phyloP scores from a whole-genome alignment of 352 stramenopile species.

The Globisporangium perplexum region DNA sequence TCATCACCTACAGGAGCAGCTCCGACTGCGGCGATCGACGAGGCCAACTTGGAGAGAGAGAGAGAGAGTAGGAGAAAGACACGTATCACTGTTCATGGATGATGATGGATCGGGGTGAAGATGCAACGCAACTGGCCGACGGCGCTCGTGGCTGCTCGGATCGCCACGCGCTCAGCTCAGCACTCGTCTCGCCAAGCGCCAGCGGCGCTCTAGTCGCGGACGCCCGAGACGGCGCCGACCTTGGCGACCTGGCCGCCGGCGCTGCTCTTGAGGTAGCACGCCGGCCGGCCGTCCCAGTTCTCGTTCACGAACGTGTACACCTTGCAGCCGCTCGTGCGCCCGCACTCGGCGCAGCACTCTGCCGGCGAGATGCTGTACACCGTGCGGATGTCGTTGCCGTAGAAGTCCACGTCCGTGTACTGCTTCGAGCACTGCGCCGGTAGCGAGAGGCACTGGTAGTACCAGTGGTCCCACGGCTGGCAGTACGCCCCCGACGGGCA shows the following conservation, averaged over 20 bases:
- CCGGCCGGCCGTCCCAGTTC: constrained; percentile 1
- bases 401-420: constrained; percentile 22
- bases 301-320: constrained; percentile 25
- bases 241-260: constrained; percentile 24
- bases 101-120: no score
- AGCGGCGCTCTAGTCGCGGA: constrained; percentile 4
- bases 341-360: constrained; percentile 19
- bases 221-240: constrained; percentile 8
- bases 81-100: no score
- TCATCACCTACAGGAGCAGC: no score
- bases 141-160: no score
- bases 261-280: constrained; percentile 29
- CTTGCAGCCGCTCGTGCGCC: constrained; percentile 18
- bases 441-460: constrained; percentile 23
- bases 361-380: constrained; percentile 10
- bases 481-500: constrained; percentile 30
- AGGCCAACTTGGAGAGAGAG: no score
- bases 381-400: constrained; percentile 18
- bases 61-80: background rate
- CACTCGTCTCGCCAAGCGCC: no score
- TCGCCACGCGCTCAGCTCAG: no score
- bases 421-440: constrained; percentile 6
- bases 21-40: no score
- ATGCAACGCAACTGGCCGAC: no score
- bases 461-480: constrained; percentile 32